phyloP scores from a whole-genome alignment of 345 rosid species.

The Rhodamnia argentea region DNA sequence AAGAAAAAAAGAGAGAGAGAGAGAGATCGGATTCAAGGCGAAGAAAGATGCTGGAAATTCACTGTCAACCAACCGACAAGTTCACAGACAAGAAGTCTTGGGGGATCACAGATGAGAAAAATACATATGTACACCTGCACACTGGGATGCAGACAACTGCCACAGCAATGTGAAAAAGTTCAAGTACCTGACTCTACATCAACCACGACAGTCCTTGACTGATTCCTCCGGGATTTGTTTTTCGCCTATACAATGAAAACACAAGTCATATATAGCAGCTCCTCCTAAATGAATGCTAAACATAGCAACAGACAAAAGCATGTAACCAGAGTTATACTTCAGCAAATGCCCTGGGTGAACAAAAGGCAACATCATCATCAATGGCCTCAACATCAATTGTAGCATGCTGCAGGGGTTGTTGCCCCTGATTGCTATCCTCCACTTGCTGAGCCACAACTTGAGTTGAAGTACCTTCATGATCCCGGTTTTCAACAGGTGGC shows the following conservation, averaged over 20 bases:
- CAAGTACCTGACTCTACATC: conserved; percentile 68
- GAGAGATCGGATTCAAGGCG: background rate
- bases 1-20: background rate
- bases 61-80: background rate
- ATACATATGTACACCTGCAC: background rate
- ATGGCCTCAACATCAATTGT: conserved; percentile 64
- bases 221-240: conserved; percentile 49
- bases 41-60: background rate
- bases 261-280: conserved; percentile 6
- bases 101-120: background rate
- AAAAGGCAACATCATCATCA: conserved; percentile 76
- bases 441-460: conserved; percentile 9
- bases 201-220: conserved; percentile 24
- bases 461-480: conserved; percentile 46
- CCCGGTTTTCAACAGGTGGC: conserved; percentile 43
- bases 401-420: conserved; percentile 3
- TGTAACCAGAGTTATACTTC: conserved; percentile 30
- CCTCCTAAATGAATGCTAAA: background rate
- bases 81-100: background rate
- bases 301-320: background rate
- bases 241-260: conserved; percentile 42
- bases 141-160: background rate
- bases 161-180: background rate
- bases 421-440: background rate
- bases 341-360: conserved; percentile 69